Conservation (phyloP, 768 basidiomycete species). For the Boletellus emodensis region DNA sequence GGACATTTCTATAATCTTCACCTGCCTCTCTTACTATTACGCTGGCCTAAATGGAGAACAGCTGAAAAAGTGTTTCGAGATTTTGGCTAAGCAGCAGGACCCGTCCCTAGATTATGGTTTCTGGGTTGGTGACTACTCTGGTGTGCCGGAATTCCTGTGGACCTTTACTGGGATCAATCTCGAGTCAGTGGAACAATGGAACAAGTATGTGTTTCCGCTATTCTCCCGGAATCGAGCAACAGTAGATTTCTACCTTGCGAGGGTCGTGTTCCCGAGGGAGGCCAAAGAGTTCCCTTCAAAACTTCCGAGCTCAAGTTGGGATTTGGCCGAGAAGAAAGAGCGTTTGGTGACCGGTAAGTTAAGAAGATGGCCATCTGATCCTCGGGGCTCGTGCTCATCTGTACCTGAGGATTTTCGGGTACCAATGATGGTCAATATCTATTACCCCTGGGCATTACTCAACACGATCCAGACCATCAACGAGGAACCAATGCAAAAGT, state of each 20-base stretch:
- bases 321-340: slow-evolving; percentile 1
- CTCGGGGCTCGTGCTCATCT: not conserved
- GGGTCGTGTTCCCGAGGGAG: slow-evolving; percentile 46
- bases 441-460: slow-evolving; percentile 28
- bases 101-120: slow-evolving; percentile 16
- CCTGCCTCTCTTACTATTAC: slow-evolving; percentile 22
- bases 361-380: not conserved
- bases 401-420: slow-evolving; percentile 32
- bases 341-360: slow-evolving; percentile 1
- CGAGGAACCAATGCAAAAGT: slow-evolving; percentile 13
- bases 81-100: slow-evolving; percentile 10
- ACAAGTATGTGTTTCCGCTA: slow-evolving; percentile 26
- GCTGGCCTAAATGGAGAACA: slow-evolving; percentile 12
- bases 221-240: slow-evolving; percentile 27
- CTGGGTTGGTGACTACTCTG: slow-evolving; percentile 18
- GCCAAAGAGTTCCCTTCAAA: slow-evolving; percentile 19
- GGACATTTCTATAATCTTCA: slow-evolving; percentile 17
- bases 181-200: slow-evolving; percentile 33
- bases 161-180: slow-evolving; percentile 40
- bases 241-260: slow-evolving; percentile 44
- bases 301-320: slow-evolving; percentile 15
- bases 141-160: slow-evolving; percentile 30
- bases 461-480: slow-evolving; percentile 17
- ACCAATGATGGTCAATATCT: slow-evolving; percentile 36
- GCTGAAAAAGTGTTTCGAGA: not conserved